Evolutionary conservation across 805 yeast genomes (phyloP).

Genomic region (Kuraishia ogatae): DNA sequence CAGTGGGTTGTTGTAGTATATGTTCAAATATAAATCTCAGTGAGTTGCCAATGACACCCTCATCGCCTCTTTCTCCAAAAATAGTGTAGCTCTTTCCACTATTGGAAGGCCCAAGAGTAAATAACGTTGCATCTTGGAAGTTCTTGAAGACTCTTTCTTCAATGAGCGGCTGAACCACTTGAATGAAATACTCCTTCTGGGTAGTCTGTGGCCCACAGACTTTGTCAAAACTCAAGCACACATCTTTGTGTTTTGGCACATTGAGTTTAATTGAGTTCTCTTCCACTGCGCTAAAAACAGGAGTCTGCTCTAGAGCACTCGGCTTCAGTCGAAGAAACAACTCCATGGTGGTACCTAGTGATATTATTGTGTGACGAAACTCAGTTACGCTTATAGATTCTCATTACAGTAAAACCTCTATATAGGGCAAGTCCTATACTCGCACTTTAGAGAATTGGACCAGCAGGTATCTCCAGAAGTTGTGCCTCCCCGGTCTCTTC

Average conservation of each 20-base stretch:
- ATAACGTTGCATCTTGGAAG: constrained; percentile 32
- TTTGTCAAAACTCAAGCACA: not conserved
- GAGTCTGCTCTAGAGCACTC: not conserved
- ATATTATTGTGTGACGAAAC: no score
- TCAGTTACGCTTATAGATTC: no score
- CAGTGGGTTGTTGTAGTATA: constrained; percentile 2
- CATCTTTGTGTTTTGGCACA: not conserved
- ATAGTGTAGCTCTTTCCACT: constrained; percentile 37
- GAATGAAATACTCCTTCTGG: constrained; percentile 28
- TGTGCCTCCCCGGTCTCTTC: no score
- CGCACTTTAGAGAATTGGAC: no score
- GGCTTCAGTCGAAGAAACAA: not conserved
- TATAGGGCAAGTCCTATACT: no score
- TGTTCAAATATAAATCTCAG: constrained; percentile 15
- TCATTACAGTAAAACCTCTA: no score
- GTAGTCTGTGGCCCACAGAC: constrained; percentile 5
- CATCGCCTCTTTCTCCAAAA: constrained; percentile 17
- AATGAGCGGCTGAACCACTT: constrained; percentile 24
- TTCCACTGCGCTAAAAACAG: not conserved
- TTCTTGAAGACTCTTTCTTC: constrained; percentile 17
- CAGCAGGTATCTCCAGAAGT: no score
- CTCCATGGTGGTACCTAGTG: not conserved
- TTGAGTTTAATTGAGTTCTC: not conserved
- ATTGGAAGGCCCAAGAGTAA: constrained; percentile 46
- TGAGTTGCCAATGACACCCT: constrained; percentile 12